A percentile compares a stretch with the other conserved stretches of the same genome.
These are phyloP conservation scores for Nemania diffusa DNA, from an alignment of 2,329 filamentous ascomycete genomes.

Conservation along the genomic window DNA sequence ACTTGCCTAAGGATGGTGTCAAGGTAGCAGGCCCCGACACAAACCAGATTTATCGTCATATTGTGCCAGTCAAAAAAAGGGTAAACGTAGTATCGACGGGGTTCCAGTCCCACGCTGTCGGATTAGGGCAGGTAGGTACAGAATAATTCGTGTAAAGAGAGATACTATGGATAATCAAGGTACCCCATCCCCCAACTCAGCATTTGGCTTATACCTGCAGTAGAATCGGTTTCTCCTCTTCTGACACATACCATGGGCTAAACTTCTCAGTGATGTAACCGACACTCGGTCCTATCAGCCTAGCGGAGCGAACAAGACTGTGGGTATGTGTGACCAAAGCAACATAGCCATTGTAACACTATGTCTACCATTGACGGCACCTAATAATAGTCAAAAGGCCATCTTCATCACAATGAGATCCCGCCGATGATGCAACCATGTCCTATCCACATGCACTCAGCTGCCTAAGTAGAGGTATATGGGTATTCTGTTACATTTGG, in stretches of 20 bases:
- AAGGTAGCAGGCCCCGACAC: conserved; percentile 75
- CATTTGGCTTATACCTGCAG: conserved; percentile 9
- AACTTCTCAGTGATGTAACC: conserved; percentile 11
- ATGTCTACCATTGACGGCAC: conserved; percentile 14
- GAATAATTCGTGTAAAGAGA: conserved; percentile 1
- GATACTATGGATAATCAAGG: conserved; percentile 7
- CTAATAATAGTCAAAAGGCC: conserved; percentile 14
- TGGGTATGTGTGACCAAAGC: conserved; percentile 10
- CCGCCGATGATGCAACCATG: conserved; percentile 24
- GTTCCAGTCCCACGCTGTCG: conserved; percentile 24
- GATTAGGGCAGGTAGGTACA: conserved; percentile 10
- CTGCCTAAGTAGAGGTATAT: neutral
- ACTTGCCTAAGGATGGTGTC: conserved; percentile 75
- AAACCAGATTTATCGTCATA: conserved; percentile 67
- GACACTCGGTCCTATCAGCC: conserved; percentile 3
- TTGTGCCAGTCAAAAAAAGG: conserved; percentile 12
- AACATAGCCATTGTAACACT: conserved; percentile 4
- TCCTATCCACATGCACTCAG: conserved; percentile 3
- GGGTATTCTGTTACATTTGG: conserved; percentile 13
- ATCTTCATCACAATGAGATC: conserved; percentile 10
- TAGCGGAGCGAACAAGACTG: conserved; percentile 10
- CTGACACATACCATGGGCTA: conserved; percentile 7
- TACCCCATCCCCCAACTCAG: neutral
- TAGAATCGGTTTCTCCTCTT: neutral
- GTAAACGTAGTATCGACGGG: conserved; percentile 8